Evolutionary conservation across 73 alveolate genomes (phyloP).

Genomic region (Urostyla sp.): DNA sequence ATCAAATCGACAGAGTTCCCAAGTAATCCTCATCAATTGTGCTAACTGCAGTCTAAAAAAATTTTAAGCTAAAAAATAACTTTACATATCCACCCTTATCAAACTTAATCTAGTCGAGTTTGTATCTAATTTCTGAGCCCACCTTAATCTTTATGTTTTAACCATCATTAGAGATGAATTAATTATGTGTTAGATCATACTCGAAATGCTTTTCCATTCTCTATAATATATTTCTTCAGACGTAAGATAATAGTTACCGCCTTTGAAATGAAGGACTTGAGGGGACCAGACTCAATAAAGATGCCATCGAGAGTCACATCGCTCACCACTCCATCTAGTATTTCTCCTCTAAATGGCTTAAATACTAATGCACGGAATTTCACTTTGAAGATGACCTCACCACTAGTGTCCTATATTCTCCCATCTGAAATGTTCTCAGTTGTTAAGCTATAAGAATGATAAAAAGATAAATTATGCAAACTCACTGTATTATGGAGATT

Average conservation of each 20-base stretch:
- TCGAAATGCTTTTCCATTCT: neutral
- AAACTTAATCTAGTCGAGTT: conserved; percentile 8
- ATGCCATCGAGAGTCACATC: conserved; percentile 69
- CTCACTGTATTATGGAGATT: conserved; percentile 23
- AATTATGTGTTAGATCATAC: neutral
- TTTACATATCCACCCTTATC: conserved; percentile 35
- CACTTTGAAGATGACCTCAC: conserved; percentile 83
- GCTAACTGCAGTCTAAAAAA: conserved; percentile 7
- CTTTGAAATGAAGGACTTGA: conserved; percentile 71
- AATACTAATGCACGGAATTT: conserved; percentile 78
- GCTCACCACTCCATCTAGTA: conserved; percentile 82
- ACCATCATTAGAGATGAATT: neutral
- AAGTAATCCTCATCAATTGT: conserved; percentile 10
- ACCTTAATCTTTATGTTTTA: conserved; percentile 6
- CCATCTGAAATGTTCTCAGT: conserved; percentile 75
- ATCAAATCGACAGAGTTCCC: conserved; percentile 19
- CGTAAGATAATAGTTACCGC: neutral
- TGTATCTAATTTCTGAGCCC: conserved; percentile 14
- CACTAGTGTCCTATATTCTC: conserved; percentile 80
- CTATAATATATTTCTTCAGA: neutral
- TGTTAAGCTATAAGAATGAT: neutral
- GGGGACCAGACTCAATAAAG: conserved; percentile 84
- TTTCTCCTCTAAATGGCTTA: conserved; percentile 83
- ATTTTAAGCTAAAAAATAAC: neutral
- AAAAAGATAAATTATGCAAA: neutral